Evolutionary conservation across 176 grass and related monocot genomes (phyloP).

Genomic region (Raddia guianensis): DNA sequence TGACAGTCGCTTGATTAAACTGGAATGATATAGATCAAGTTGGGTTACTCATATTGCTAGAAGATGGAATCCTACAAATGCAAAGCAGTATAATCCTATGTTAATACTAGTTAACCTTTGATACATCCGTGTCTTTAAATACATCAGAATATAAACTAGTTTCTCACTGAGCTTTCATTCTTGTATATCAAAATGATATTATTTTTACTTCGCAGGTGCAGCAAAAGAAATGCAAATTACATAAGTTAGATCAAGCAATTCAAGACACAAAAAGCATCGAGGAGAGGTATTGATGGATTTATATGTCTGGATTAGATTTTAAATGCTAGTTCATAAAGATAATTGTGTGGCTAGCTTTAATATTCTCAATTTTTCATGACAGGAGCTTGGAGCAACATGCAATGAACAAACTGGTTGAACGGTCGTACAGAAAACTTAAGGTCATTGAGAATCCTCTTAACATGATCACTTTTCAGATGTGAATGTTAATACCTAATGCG

Average conservation of each 20-base stretch:
- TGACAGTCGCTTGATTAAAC: background rate
- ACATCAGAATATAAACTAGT: background rate
- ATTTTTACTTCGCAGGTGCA: constrained; percentile 50
- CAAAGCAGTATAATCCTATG: background rate
- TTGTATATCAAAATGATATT: constrained; percentile 19
- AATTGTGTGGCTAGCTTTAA: constrained; percentile 43
- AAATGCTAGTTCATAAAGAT: constrained; percentile 15
- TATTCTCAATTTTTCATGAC: constrained; percentile 5
- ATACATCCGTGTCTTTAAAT: background rate
- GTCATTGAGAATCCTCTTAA: constrained; percentile 44
- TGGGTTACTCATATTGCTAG: background rate
- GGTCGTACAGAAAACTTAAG: constrained; percentile 68
- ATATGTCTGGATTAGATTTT: constrained; percentile 25
- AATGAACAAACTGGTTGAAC: constrained; percentile 81
- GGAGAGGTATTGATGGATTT: constrained; percentile 59
- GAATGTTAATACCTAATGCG: background rate
- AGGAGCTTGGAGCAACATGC: constrained; percentile 78
- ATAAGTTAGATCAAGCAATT: constrained; percentile 69
- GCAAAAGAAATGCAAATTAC: constrained; percentile 70
- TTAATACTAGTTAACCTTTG: background rate
- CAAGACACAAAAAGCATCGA: constrained; percentile 66
- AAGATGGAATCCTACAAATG: constrained; percentile 1
- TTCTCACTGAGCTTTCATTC: constrained; percentile 1
- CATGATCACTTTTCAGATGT: background rate
- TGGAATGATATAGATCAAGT: constrained; percentile 13